Conservation (phyloP, 2,329 filamentous ascomycete species). For the Hymenotorrendiella dingleyae region DNA sequence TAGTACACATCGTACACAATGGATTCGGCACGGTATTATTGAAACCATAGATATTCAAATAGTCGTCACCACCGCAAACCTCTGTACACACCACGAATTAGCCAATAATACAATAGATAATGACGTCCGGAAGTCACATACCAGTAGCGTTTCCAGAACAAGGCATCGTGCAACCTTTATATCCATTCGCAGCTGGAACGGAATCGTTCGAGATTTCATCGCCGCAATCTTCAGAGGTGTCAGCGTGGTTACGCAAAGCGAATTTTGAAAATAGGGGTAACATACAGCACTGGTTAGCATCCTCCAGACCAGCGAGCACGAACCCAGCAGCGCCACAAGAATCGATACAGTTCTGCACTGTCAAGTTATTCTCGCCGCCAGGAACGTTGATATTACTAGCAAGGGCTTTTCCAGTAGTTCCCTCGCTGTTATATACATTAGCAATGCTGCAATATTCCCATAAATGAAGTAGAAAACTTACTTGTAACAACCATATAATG, state of each 20-base stretch:
- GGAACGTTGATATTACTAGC: slow-evolving; percentile 13
- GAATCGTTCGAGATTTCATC: no score
- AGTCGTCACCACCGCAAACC: no score
- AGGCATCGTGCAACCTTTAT: no score
- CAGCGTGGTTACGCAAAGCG: neutral
- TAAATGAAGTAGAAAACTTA: slow-evolving; percentile 5
- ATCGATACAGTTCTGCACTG: slow-evolving; percentile 17
- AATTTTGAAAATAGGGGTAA: neutral
- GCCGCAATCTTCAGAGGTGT: neutral
- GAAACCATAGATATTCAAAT: no score
- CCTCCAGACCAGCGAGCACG: slow-evolving; percentile 40
- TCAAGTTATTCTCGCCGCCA: slow-evolving; percentile 16
- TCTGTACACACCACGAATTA: no score
- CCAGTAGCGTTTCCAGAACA: no score
- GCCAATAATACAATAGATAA: no score
- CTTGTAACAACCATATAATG: slow-evolving; percentile 21
- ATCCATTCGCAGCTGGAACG: no score
- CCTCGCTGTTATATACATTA: slow-evolving; percentile 14
- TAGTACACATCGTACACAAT: no score
- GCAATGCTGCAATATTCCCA: neutral
- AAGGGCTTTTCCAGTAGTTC: slow-evolving; percentile 14
- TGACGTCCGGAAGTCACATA: no score
- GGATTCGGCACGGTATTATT: no score
- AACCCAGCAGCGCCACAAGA: slow-evolving; percentile 27
- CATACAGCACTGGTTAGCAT: slow-evolving; percentile 38